Evolutionary conservation across 805 yeast genomes (phyloP), one percentile per base, ranked within the genome.

Genomic region (Kodamaea neixiangensis): DNA sequence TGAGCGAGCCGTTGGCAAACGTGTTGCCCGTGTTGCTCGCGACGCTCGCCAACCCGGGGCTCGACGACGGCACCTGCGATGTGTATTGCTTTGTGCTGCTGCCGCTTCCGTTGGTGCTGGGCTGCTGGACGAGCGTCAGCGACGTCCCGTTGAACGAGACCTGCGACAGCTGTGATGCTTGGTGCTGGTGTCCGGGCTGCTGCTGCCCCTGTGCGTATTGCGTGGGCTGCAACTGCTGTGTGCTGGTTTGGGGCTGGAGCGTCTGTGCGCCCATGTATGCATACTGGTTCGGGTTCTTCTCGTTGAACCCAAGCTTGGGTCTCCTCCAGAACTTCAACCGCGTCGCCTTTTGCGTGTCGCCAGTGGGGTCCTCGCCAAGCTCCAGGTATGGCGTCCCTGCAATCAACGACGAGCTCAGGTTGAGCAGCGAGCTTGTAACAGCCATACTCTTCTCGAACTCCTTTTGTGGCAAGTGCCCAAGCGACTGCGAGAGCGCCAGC

Each of bases 271-370:
- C 31, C 31, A 25, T 25, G 47, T 20, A 34, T 43, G 35, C 46
- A 39, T 14, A 48, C 43, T 11, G 52, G 25, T 34, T 11, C 48
- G 39, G 42, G 53, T 50, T 37, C 41, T 37, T 37, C 20, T 37
- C 41, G 15, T 53, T 56, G 44, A 62, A 54, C 1, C 73, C 69
- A 5, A 69, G 63, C 54, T 72, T 73, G 7, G 75, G 76, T 48
- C 77, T 62, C 58, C 77, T 64, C 79, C 79, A 75, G 58, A 75
- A 75, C 54, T 66, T 69, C 56, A 75, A 65, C 49, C 76, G 64
- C 1, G 78, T 72, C 2, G 77, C 77, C 53, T 68, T 71, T 45
- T 71, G 76, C 1, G 75, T 66, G 41, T 61, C 68, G 11, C 17
- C 7, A 15, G 43, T 21, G 22, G 51, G 50, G 5, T 53, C 57